A percentile compares a stretch with the other conserved stretches of the same genome.
Conservation (phyloP, 176 grass and related monocot species). For the Echinochloa phyllopogon region DNA sequence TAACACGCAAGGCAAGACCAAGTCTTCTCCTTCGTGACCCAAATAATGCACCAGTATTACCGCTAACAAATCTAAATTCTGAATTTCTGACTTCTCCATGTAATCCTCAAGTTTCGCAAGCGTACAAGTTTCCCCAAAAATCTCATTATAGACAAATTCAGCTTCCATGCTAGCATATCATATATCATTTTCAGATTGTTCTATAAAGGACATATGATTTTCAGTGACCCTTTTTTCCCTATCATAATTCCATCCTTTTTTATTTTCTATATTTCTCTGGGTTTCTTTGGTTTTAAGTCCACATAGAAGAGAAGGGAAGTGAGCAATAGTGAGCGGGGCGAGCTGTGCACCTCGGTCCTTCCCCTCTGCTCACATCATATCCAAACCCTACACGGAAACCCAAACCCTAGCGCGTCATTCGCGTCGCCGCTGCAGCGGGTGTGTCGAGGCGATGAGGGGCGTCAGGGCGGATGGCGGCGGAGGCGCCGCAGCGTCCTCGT, state of each 20-base stretch:
- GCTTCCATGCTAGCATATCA: not conserved
- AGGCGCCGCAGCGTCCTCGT: slow-evolving; percentile 18
- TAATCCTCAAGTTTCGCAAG: not conserved
- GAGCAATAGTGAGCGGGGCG: slow-evolving; percentile 35
- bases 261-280: not conserved
- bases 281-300: slow-evolving; percentile 29
- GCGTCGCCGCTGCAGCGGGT: slow-evolving; percentile 21
- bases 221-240: not conserved
- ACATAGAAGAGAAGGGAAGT: slow-evolving; percentile 28
- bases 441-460: slow-evolving; percentile 30
- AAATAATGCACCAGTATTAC: not conserved
- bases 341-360: slow-evolving; percentile 9
- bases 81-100: not conserved
- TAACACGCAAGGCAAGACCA: slow-evolving; percentile 41
- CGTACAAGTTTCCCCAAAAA: not conserved
- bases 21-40: slow-evolving; percentile 9
- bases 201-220: not conserved
- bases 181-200: slow-evolving; percentile 3
- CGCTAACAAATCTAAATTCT: not conserved
- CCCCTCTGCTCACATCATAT: slow-evolving; percentile 33
- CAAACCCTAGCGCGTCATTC: slow-evolving; percentile 41
- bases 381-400: slow-evolving; percentile 28
- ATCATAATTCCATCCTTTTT: not conserved
- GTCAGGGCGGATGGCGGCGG: slow-evolving; percentile 41
- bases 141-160: not conserved